Base-by-base conservation (phyloP, 2,329 filamentous ascomycete genomes). In the Epichloe gansuensis region DNA sequence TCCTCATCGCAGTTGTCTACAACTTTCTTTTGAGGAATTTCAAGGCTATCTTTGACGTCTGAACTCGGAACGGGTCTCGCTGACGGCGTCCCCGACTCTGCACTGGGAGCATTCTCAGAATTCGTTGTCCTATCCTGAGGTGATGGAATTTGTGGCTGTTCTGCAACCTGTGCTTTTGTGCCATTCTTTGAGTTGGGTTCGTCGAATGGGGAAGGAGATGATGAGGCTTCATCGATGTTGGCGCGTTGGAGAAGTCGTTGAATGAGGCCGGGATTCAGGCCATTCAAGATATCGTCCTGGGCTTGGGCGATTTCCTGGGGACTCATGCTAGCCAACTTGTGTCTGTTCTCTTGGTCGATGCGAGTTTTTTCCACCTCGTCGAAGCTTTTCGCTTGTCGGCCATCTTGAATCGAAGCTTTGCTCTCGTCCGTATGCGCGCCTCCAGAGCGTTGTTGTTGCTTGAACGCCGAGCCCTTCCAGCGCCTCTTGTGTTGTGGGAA, bases 401-500 rank as follows among this genome's bases (percentile, higher is more conserved):
- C 31, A 23, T 15, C 23, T 35, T 45, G 31, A 3, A 5, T 21
- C 4, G 46, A 15, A 11, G 15, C 12, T 5, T 31, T 45, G 15
- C 23, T 17, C 3, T 21, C 45, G 13, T 38, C 21, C 2, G 35
- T 15, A 3, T 38, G 43, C 6, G 28, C 23, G 4, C n/a, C n/a
- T n/a, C n/a, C 61, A 45, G 64, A 60, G 12, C 62, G 66, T 58
- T 57, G 66, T 58, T 57, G 67, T 62, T 88, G 83, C 65, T 89
- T 95, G 72, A 95, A 95, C 2, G 85, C 79, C 2, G 90, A 95
- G 7, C 80, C 69, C 53, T 79, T 78, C 52, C 75, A 76, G 58
- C 91, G 82, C 65, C 87, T 89, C 67, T 86, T 93, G 67, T 90
- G 91, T 54, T 83, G 81, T n/a, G 93, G 93, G 60, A 97, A 97